phyloP scores from a whole-genome alignment of 257 asterid species.

The Verbascum thapsus region DNA sequence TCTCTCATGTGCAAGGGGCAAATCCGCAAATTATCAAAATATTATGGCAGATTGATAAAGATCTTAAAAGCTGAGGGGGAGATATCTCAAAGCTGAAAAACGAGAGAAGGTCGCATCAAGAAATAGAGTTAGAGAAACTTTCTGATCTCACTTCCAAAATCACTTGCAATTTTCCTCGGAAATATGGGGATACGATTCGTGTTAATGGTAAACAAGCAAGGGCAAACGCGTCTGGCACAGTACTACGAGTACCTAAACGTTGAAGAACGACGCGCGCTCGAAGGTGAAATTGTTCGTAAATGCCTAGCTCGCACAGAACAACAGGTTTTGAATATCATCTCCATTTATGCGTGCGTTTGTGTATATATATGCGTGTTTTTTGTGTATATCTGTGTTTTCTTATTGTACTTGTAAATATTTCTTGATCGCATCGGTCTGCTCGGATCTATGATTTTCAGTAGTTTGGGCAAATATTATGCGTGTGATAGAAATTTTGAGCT shows the following conservation, averaged over 20 bases:
- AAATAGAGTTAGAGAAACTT: neutral
- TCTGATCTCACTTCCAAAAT: neutral
- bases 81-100: no score
- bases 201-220: slow-evolving; percentile 98
- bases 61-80: neutral
- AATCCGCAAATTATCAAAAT: neutral
- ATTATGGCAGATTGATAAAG: neutral
- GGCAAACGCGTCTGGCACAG: slow-evolving; percentile 96
- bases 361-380: neutral
- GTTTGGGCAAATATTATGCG: neutral
- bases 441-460: neutral
- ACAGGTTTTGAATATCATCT: slow-evolving; percentile 62
- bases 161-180: neutral
- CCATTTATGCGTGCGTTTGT: neutral
- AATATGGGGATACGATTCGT: slow-evolving; percentile 93
- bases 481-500: neutral
- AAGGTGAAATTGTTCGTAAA: slow-evolving; percentile 97
- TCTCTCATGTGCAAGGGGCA: neutral
- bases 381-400: neutral
- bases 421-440: neutral
- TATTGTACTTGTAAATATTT: neutral
- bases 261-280: slow-evolving; percentile 96
- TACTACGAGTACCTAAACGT: slow-evolving; percentile 87
- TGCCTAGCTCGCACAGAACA: slow-evolving; percentile 94
- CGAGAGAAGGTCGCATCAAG: neutral